Evolutionary conservation across 2,329 filamentous ascomycete species (phyloP).

Genomic region (Neonectria neomacrospora): DNA sequence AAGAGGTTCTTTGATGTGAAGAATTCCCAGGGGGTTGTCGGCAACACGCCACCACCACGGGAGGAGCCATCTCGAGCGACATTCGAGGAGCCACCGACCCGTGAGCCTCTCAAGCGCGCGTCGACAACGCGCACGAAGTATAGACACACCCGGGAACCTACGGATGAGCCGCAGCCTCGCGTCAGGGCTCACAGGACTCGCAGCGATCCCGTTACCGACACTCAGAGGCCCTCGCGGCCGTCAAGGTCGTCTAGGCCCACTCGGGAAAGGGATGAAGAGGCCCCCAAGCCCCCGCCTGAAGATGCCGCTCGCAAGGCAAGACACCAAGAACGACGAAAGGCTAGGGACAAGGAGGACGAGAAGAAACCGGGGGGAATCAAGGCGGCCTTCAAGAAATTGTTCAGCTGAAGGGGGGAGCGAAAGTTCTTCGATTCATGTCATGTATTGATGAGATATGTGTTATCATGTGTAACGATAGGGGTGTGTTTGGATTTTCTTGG

Average conservation of each 20-base stretch:
- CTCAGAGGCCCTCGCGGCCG: constrained; percentile 20
- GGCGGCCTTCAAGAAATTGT: constrained; percentile 47
- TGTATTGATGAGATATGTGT: constrained; percentile 41
- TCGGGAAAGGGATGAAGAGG: constrained; percentile 40
- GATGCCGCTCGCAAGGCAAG: constrained; percentile 50
- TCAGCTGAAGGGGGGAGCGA: constrained; percentile 34
- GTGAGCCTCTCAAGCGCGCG: constrained; percentile 48
- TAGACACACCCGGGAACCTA: constrained; percentile 32
- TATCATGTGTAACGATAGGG: constrained; percentile 42
- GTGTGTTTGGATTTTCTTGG: constrained; percentile 24
- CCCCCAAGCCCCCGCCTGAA: constrained; percentile 40
- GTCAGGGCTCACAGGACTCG: constrained; percentile 37
- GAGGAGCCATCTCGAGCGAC: constrained; percentile 38
- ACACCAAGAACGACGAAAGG: constrained; percentile 47
- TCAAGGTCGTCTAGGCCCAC: constrained; percentile 35
- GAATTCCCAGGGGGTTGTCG: constrained; percentile 50
- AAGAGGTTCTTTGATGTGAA: constrained; percentile 58
- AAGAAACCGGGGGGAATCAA: constrained; percentile 48
- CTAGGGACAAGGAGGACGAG: constrained; percentile 46
- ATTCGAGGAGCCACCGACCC: constrained; percentile 36
- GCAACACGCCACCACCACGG: constrained; percentile 39
- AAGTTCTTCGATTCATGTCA: constrained; percentile 29
- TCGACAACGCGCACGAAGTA: constrained; percentile 32
- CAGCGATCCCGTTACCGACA: constrained; percentile 20
- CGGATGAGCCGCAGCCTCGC: constrained; percentile 39